Evolutionary conservation across 108 stramenopile genomes (phyloP), one percentile per base, ranked within the genome.

Genomic region (Nannochloropsis oceanica): DNA sequence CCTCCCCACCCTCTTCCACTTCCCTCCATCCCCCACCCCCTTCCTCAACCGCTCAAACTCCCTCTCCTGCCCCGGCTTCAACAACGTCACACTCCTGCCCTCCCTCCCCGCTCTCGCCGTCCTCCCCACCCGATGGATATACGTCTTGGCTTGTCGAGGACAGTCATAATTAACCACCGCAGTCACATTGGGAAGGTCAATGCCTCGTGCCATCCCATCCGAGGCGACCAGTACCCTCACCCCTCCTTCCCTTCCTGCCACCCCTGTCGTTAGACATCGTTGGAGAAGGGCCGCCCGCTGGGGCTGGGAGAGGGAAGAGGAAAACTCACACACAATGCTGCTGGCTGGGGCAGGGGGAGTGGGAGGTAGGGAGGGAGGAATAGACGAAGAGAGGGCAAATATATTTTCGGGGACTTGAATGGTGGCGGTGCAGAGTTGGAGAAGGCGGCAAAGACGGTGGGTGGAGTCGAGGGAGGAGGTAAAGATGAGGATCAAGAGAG

Each of bases 391-490:
- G 7, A 73, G 59, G 59, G 59, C 59, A n/a, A 73, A 73, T 2
- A 0, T 22, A n/a, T 73, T 73, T n/a, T 73, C 59, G 59, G 59
- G 59, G n/a, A 73, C 59, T n/a, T 73, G 59, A 8, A 73, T 2
- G 7, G 27, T 86, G 59, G 27, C 80, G 73, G 80, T 22, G 43
- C 95, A 88, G 42, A 96, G 87, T 85, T 95, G 95, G 79, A 98
- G 90, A 50, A 96, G 91, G 34, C 96, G 94, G 11, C 94, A 90
- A 27, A 96, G 91, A 42, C 96, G 91, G 91, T 96, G 97, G 14
- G 96, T 96, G 24, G 96, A 95, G 87, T 96, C 95, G 27, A 98
- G 86, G 84, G 96, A 96, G n/a, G 95, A 94, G 44, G 97, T 95
- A 85, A 98, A 96, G 5, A 98, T 94, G 73, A 96, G 92, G 83